phyloP scores from a whole-genome alignment of 23 red algal genomes.

The Gracilariopsis chorda region DNA sequence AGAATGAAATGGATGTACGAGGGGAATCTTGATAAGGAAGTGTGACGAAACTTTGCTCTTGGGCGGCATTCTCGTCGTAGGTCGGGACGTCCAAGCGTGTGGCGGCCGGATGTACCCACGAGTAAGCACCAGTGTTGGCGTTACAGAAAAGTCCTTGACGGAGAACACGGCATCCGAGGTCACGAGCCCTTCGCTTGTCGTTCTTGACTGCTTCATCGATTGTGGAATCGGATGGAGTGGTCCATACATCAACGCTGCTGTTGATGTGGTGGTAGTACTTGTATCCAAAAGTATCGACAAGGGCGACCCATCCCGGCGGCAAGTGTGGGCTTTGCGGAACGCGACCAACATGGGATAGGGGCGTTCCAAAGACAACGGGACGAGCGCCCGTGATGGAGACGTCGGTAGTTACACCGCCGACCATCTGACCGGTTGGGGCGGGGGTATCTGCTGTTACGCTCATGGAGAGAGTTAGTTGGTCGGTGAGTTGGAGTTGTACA shows the following conservation, averaged over 20 bases:
- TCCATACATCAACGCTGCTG: constrained; percentile 27
- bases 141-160: background rate
- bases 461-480: background rate
- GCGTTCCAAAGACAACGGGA: constrained; percentile 51
- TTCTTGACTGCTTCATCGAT: background rate
- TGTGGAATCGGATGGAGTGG: background rate
- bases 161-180: background rate
- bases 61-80: background rate
- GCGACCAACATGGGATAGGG: background rate
- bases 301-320: constrained; percentile 12
- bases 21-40: background rate
- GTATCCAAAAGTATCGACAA: constrained; percentile 59
- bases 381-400: constrained; percentile 49
- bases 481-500: background rate
- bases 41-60: constrained; percentile 1
- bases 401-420: constrained; percentile 58
- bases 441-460: background rate
- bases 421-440: constrained; percentile 44
- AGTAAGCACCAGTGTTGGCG: background rate
- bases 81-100: background rate
- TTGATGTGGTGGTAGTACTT: constrained; percentile 20
- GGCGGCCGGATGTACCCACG: constrained; percentile 44
- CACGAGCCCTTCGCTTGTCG: background rate
- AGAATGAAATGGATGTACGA: constrained; percentile 8
- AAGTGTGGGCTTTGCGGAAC: background rate